Evolutionary conservation across 2,329 filamentous ascomycete genomes (phyloP).

Genomic region (Exophiala bonariae): DNA sequence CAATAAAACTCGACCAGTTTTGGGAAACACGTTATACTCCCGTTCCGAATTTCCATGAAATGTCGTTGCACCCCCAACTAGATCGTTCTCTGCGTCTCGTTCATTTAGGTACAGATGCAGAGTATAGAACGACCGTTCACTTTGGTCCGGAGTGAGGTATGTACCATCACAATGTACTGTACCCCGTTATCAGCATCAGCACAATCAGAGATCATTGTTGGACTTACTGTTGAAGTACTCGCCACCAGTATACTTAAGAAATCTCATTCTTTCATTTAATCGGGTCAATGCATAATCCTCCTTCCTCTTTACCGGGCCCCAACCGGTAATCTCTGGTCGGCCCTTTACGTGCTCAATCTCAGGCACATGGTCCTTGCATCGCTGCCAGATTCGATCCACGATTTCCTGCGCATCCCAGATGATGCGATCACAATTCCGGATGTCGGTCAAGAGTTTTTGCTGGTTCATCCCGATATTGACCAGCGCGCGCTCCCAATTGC

Average conservation of each 20-base stretch:
- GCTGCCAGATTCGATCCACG: conserved; percentile 62
- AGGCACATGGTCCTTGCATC: conserved; percentile 50
- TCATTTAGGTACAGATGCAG: conserved; percentile 59
- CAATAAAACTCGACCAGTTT: conserved; percentile 52
- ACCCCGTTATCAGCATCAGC: too few relatives aligned
- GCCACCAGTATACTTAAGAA: conserved; percentile 69
- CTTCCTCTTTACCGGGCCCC: conserved; percentile 41
- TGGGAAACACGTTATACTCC: conserved; percentile 49
- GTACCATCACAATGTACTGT: conserved; percentile 64
- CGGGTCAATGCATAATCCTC: conserved; percentile 41
- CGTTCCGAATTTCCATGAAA: conserved; percentile 40
- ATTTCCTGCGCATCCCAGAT: conserved; percentile 69
- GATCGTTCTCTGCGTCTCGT: conserved; percentile 37
- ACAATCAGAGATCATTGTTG: too few relatives aligned
- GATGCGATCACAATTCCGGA: conserved; percentile 72
- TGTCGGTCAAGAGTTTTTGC: conserved; percentile 58
- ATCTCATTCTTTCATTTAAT: conserved; percentile 73
- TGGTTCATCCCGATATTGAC: conserved; percentile 64
- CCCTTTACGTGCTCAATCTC: conserved; percentile 45
- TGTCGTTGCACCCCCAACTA: conserved; percentile 57
- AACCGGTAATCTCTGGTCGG: conserved; percentile 30
- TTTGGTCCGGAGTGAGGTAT: conserved; percentile 59
- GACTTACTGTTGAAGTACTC: conserved; percentile 66
- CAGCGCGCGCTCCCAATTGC: conserved; percentile 66
- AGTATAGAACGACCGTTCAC: conserved; percentile 54